phyloP scores from a whole-genome alignment of 805 yeast species.

The Kregervanrija delftensis region DNA sequence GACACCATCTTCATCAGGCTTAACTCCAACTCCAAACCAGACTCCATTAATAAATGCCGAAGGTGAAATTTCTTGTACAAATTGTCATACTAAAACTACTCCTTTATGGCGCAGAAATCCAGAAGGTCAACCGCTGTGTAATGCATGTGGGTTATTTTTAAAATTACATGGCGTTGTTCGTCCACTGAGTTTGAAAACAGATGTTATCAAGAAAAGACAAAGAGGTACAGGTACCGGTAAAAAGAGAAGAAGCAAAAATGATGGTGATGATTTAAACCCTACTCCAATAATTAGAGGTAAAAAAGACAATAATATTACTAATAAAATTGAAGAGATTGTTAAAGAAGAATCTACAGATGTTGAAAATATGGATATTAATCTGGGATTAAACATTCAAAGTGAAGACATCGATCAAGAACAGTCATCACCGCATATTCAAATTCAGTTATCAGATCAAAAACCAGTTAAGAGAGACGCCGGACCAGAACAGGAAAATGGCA shows the following conservation, averaged over 20 bases:
- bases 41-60: constrained; percentile 4
- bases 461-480: neutral
- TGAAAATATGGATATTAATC: constrained; percentile 16
- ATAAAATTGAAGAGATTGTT: neutral
- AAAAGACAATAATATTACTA: constrained; percentile 3
- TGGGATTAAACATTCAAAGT: no score
- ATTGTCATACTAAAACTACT: constrained; percentile 87
- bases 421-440: no score
- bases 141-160: constrained; percentile 91
- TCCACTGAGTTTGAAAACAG: constrained; percentile 70
- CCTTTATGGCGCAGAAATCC: constrained; percentile 95
- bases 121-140: constrained; percentile 87
- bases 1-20: constrained; percentile 2
- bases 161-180: constrained; percentile 94
- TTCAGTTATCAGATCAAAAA: no score
- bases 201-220: constrained; percentile 74
- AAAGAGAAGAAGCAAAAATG: constrained; percentile 26
- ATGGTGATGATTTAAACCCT: constrained; percentile 46
- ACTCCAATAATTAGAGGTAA: constrained; percentile 28
- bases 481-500: constrained; percentile 8
- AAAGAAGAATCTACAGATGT: constrained; percentile 5
- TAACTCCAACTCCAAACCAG: constrained; percentile 6
- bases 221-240: constrained; percentile 34
- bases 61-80: constrained; percentile 49
- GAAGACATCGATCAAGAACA: no score